phyloP scores from a whole-genome alignment of 2,329 filamentous ascomycete species.

The Fusarium piperis region DNA sequence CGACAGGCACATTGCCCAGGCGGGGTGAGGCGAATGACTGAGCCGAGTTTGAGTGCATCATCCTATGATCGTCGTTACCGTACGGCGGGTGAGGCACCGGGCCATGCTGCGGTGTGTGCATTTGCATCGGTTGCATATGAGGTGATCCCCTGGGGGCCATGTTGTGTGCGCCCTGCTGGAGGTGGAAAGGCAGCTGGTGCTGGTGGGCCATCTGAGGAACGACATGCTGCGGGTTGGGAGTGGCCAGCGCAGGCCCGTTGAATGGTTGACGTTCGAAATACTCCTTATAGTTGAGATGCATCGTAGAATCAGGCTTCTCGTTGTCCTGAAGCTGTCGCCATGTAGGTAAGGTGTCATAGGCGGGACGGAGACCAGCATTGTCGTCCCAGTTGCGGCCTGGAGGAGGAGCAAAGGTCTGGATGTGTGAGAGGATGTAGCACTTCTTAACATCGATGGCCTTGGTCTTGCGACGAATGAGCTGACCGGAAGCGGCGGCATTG shows the following conservation, averaged over 20 bases:
- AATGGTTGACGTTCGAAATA: constrained; percentile 78
- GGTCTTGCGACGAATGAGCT: constrained; percentile 75
- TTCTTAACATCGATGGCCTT: constrained; percentile 77
- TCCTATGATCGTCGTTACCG: constrained; percentile 84
- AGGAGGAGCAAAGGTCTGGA: constrained; percentile 64
- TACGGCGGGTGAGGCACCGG: constrained; percentile 73
- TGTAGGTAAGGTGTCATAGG: constrained; percentile 84
- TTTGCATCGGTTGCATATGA: constrained; percentile 80
- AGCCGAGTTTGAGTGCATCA: constrained; percentile 86
- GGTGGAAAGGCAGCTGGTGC: constrained; percentile 83
- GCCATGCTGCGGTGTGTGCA: constrained; percentile 77
- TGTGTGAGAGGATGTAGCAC: constrained; percentile 63
- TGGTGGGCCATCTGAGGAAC: constrained; percentile 81
- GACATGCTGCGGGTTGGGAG: constrained; percentile 74
- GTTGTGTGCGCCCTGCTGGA: constrained; percentile 77
- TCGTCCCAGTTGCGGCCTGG: constrained; percentile 71
- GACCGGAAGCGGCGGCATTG: constrained; percentile 44
- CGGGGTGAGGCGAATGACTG: constrained; percentile 89
- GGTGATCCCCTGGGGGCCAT: constrained; percentile 76
- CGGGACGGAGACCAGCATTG: constrained; percentile 84
- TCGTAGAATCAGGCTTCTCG: constrained; percentile 73
- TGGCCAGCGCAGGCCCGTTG: constrained; percentile 67
- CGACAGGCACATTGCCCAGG: constrained; percentile 74
- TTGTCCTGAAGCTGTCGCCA: constrained; percentile 81
- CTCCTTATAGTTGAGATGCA: constrained; percentile 76